phyloP scores from a whole-genome alignment of 2,329 filamentous ascomycete species.

The Paraphaeosphaeria sporulosa region DNA sequence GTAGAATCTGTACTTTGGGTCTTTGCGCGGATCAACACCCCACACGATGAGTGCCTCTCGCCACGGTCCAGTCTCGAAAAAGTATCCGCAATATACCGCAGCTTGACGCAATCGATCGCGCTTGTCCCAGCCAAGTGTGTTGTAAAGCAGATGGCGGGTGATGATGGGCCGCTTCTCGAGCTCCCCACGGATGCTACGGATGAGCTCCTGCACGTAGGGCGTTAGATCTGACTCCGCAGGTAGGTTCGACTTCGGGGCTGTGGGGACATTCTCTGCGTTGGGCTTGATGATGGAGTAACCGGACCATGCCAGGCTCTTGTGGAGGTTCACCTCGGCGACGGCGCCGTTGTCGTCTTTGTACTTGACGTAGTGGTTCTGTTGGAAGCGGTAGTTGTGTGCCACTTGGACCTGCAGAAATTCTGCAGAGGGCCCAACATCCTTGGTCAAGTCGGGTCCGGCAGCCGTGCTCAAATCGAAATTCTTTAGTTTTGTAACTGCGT shows the following conservation, averaged over 20 bases:
- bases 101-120: conserved; percentile 72
- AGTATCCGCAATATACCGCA: conserved; percentile 85
- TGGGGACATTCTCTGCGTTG: conserved; percentile 69
- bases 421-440: conserved; percentile 80
- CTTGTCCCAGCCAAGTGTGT: conserved; percentile 67
- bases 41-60: conserved; percentile 85
- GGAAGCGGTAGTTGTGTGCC: conserved; percentile 77
- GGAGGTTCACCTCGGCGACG: conserved; percentile 35
- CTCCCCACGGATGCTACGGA: conserved; percentile 68
- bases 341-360: conserved; percentile 54
- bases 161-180: conserved; percentile 82
- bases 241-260: conserved; percentile 64
- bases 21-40: conserved; percentile 82
- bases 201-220: conserved; percentile 67
- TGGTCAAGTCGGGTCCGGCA: conserved; percentile 64
- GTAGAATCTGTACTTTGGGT: conserved; percentile 79
- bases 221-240: conserved; percentile 60
- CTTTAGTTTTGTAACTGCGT: conserved; percentile 63
- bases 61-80: conserved; percentile 92
- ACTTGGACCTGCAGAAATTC: conserved; percentile 77
- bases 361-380: conserved; percentile 82
- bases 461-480: conserved; percentile 63
- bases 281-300: conserved; percentile 63
- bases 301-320: conserved; percentile 34
- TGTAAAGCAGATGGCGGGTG: conserved; percentile 83